Percentiles rank a stretch among this genome's conserved stretches.
These are phyloP conservation scores for Stachybotrys chlorohalonatus DNA, from an alignment of 2,329 filamentous ascomycete species.

Conservation along the genomic window DNA sequence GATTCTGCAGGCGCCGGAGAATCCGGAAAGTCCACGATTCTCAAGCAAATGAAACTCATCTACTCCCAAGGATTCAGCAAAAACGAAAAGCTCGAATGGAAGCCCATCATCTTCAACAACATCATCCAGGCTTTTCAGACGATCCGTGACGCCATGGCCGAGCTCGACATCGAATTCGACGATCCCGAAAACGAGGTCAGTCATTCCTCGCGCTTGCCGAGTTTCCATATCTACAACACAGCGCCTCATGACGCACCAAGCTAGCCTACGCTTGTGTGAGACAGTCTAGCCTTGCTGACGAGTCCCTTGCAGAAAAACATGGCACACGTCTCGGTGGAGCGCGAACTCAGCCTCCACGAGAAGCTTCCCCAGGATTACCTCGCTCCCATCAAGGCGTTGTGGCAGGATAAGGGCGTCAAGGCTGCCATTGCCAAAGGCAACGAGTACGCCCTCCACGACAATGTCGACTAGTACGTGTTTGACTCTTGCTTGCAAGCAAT, in stretches of 20 bases:
- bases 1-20: conserved; percentile 70
- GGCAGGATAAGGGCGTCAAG: conserved; percentile 76
- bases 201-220: background rate
- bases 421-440: conserved; percentile 87
- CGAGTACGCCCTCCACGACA: conserved; percentile 94
- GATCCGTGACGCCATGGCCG: conserved; percentile 83
- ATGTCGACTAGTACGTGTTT: conserved; percentile 75
- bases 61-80: conserved; percentile 87
- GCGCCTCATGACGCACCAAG: background rate
- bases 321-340: conserved; percentile 65
- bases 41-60: conserved; percentile 99
- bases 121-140: conserved; percentile 86
- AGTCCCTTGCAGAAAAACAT: conserved; percentile 57
- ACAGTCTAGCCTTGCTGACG: conserved; percentile 27
- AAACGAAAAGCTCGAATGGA: conserved; percentile 85
- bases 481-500: too few relatives aligned
- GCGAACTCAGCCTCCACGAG: conserved; percentile 76
- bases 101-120: conserved; percentile 93
- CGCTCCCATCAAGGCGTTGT: conserved; percentile 73
- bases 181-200: conserved; percentile 70
- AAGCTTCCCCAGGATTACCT: conserved; percentile 70
- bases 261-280: conserved; percentile 6
- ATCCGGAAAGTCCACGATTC: conserved; percentile 82
- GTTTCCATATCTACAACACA: background rate
- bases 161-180: conserved; percentile 72